These are phyloP conservation scores for Magnolia officinalis DNA, from an alignment of 164 flowering plant species.

Conservation along the genomic window DNA sequence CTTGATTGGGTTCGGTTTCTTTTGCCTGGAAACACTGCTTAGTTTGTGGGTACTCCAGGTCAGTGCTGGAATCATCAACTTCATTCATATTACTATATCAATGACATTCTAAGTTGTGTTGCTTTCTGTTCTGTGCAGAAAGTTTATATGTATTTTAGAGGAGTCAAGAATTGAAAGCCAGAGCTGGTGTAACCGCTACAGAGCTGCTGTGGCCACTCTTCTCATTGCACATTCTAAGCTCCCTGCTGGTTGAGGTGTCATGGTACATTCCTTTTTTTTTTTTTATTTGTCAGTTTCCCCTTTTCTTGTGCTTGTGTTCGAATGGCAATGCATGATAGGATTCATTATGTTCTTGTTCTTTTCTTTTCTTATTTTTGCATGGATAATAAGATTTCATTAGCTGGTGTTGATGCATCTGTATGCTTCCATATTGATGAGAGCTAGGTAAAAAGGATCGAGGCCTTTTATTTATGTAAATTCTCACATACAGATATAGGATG, in stretches of 20 bases:
- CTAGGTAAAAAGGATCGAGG: no score
- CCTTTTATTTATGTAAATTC: no score
- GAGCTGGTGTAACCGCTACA: neutral
- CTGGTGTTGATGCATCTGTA: no score
- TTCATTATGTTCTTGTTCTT: neutral
- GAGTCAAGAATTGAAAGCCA: constrained; percentile 36
- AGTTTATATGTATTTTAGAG: constrained; percentile 17
- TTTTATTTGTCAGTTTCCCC: neutral
- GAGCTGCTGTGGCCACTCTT: neutral
- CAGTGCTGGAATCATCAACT: constrained; percentile 4
- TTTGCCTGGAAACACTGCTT: constrained; percentile 78
- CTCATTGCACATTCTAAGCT: neutral
- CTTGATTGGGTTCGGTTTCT: constrained; percentile 76
- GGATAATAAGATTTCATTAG: neutral
- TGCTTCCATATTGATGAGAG: neutral
- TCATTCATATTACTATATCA: neutral
- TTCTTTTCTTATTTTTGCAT: neutral
- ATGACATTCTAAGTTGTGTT: neutral
- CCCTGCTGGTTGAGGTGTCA: constrained; percentile 9
- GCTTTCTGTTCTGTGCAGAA: constrained; percentile 7
- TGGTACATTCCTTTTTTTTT: neutral
- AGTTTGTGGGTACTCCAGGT: constrained; percentile 99
- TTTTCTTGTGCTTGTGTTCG: neutral
- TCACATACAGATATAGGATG: no score
- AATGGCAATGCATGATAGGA: neutral